Evolutionary conservation across 164 flowering plant genomes (phyloP), one percentile per base, ranked within the genome.

Genomic region (Hamamelis virginiana): DNA sequence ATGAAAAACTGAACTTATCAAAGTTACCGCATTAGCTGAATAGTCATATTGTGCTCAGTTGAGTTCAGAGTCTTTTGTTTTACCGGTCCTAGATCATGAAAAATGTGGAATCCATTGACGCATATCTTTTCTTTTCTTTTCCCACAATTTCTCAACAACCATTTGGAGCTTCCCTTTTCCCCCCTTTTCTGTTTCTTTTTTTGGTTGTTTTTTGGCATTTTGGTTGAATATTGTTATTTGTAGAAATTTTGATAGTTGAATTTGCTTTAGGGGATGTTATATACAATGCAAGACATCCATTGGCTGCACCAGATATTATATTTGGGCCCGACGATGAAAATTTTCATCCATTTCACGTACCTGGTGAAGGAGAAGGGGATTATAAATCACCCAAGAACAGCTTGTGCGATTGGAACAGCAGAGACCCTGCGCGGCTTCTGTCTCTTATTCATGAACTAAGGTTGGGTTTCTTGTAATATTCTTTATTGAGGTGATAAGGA

Each of bases 251-350:
- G 62, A 52, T 69, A 33, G 47, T 21, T 19, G 15, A 48, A 43
- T 41, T 68, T 65, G 45, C 61, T 72, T 4, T 66, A 94, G 98
- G 97, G 96, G 97, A 94, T 80, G 80, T 94, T 38, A 77, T 92
- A 66, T 94, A 78, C 83, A 88, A 90, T 75, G 87, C 87, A 21
- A 82, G 76, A 25, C 83, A 63, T 67, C 95, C 93, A 51, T 51
- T 83, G 65, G 83, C 85, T 25, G 89, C 96, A 0, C 98, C 98
- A 1, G 98, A 94, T 84, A 63, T 94, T 43, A 78, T 92, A 44
- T 91, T 94, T 76, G 89, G 86, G 23, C 80, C 89, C 0, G 96
- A 88, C 67, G 97, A 92, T 74, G 95, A 84, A 21, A 73, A 55
- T 57, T 94, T 94, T 61, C 81, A 75, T 65, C 88, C 92, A 25